Base-by-base conservation (phyloP, 495 filamentous ascomycete species). In the Lasiosphaeriaceae sp. region DNA sequence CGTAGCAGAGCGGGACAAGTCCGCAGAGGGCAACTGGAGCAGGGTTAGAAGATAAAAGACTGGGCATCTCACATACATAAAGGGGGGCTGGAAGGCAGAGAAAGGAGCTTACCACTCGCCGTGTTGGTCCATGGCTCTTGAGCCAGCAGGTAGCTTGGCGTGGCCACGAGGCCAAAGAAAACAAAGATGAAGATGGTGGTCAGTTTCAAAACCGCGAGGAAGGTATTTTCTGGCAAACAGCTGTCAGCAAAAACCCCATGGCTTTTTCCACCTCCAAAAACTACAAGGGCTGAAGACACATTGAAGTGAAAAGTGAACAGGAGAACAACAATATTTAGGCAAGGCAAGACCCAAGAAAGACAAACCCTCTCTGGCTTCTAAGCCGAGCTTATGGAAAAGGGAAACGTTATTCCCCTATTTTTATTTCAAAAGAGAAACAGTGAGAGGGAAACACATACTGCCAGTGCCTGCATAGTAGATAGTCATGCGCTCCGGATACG, bases 391-490 rank as follows among this genome's bases (percentile, higher is more conserved):
- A n/a, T n/a, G n/a, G 8, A 37, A 37, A 8, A 14, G 34, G 9
- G 34, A 37, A 37, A 8, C 34, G 9, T 14, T 37, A 8, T 8
- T 2, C 34, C 34, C 34, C 2, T 14, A 43, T 43, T 43, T 14
- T 14, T 17, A 34, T 35, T 9, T n/a, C 9, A 6, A 20, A 41
- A 23, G 47, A 2, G 21, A 48, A 17, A 44, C 17, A 34, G 20
- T 19, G 19, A 34, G 16, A 4, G 34, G 3, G 20, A 46, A 2
- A 52, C 14, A 60, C 66, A 43, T 52, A 67, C 80, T 77, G 17
- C 75, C 77, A 8, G 82, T 86, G 58, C 89, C 88, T 41, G 84
- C 85, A 77, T 90, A 83, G 63, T 88, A 92, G 57, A 93, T 77
- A 55, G 89, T 74, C 11, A 92, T 74, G 14, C 74, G 74, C 61